Base-by-base conservation (phyloP, 371 early-diverging fungal genomes). In the Syncephalastrum racemosum region DNA sequence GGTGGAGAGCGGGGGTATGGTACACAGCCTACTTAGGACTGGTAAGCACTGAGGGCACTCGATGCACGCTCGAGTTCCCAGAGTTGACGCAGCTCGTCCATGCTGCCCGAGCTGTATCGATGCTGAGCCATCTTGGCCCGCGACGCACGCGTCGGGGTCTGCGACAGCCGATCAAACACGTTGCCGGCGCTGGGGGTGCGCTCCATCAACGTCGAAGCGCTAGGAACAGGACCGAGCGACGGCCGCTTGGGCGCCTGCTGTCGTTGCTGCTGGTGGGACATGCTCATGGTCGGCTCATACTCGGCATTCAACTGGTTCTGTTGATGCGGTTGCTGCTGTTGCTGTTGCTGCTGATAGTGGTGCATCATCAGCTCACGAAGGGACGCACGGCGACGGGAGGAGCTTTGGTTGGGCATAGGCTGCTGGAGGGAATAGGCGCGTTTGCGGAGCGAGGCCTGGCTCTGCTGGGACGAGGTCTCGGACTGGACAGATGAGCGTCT, bases 401-500 rank as follows among this genome's bases (percentile, higher is more conserved):
- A 27, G 25, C 48, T 58, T 1, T 46, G 52, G 20, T 54, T 59
- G 0, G 54, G 57, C 12, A 63, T 62, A 23, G 62, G 68, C 31
- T 70, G 73, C 15, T 64, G 65, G 1, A 67, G 49, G 0, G 71
- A 68, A n/a, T 65, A 57, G 0, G 72, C 61, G 41, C 72, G 56
- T 39, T 64, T 65, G 16, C 68, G 53, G 14, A 58, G 54, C 3
- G 74, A 73, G 43, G 66, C 65, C 44, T 69, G 66, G 0, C 64
- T 63, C 45, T 62, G 59, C 2, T 71, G 72, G 13, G 71, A 73
- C n/a, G 73, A 73, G 40, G 62, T 63, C 27, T 78, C 79, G 4
- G 79, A 78, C 20, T 73, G 73, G 7, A 78, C 50, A 4, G 79
- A 78, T 4, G 79, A 68, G 15, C 79, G 64, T 8, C 79, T 73